Evolutionary conservation across 768 basidiomycete species (phyloP).

Genomic region (Coprinellus micaceus): DNA sequence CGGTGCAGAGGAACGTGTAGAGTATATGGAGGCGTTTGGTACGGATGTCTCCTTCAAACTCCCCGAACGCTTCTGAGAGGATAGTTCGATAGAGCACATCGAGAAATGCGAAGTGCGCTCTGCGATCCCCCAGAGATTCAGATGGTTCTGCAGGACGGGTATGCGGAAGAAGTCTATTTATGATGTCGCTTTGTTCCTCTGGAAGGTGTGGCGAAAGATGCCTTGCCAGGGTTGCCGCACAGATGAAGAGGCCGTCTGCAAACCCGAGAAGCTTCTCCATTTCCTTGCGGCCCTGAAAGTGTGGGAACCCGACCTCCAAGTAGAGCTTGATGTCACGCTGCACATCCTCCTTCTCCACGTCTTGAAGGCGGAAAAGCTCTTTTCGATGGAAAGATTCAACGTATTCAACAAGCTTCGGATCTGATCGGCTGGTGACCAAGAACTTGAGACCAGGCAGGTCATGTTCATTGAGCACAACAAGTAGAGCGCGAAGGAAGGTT

Average conservation of each 20-base stretch:
- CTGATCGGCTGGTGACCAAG: slow-evolving; percentile 14
- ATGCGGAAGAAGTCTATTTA: too few relatives aligned
- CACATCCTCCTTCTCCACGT: slow-evolving; percentile 10
- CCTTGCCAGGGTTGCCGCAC: slow-evolving; percentile 14
- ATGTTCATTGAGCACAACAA: slow-evolving; percentile 1
- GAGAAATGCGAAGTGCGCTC: too few relatives aligned
- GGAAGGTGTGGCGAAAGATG: neutral
- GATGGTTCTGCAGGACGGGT: too few relatives aligned
- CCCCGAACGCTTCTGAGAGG: neutral
- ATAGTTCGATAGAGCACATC: neutral
- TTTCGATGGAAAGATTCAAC: slow-evolving; percentile 2
- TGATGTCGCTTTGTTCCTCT: too few relatives aligned
- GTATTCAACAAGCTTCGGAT: slow-evolving; percentile 7
- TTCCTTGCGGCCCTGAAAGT: neutral
- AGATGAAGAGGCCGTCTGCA: slow-evolving; percentile 14
- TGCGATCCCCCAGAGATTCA: neutral
- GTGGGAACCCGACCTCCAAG: slow-evolving; percentile 1
- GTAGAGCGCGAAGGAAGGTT: neutral
- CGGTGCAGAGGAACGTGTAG: neutral
- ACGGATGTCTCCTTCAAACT: too few relatives aligned
- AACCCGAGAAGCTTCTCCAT: slow-evolving; percentile 1
- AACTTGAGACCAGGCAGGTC: slow-evolving; percentile 14
- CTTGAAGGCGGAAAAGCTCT: slow-evolving; percentile 11
- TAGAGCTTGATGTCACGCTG: slow-evolving; percentile 5
- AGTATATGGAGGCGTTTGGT: too few relatives aligned